Evolutionary conservation across 192 early-diverging fungal species (phyloP), one percentile per base, ranked within the genome.

Genomic region (Allomyces macrogynus): DNA sequence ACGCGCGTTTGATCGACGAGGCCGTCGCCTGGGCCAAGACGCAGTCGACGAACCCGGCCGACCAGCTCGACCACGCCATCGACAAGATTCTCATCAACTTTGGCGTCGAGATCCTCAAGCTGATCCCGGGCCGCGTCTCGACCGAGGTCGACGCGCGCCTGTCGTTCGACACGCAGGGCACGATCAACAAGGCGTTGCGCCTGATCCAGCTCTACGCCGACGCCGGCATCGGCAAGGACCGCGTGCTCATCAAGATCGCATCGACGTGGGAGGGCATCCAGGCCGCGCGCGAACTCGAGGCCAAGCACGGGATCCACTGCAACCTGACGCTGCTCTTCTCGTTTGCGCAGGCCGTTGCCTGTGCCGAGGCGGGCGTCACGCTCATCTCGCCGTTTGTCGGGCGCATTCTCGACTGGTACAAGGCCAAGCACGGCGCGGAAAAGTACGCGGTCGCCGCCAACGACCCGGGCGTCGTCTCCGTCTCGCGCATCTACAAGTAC

Each of bases 201-300:
- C 77, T 98, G 67, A 97, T 98, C 62, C 81, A 78, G 27, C 80
- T 98, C 63, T 98, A 97, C 86, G 80, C 89, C 72, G 90, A 89
- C 24, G 80, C 78, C 62, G 93, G 93, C 73, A 76, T 98, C 67
- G 68, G 70, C 70, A 92, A 91, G 81, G 80, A 90, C 60, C 88
- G 93, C 65, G 82, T 99, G n/a, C 82, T 99, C 62, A 95, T 99
- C 85, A 99, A 99, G 85, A 84, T 99, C 66, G 95, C 95, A 40
- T 93, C 92, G 65, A 99, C 95, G 67, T 99, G 92, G 92, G 95
- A 97, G 74, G 95, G 95, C 74, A 99, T 99, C 77, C 87, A 93
- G 76, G 95, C 95, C 66, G 94, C 93, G 67, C 80, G 84, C 72
- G 78, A 83, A 67, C 86, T 99, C 43, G 95, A 99, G 78, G 74